phyloP scores from a whole-genome alignment of 805 yeast genomes.

The Saccharomycodes ludwigii region DNA sequence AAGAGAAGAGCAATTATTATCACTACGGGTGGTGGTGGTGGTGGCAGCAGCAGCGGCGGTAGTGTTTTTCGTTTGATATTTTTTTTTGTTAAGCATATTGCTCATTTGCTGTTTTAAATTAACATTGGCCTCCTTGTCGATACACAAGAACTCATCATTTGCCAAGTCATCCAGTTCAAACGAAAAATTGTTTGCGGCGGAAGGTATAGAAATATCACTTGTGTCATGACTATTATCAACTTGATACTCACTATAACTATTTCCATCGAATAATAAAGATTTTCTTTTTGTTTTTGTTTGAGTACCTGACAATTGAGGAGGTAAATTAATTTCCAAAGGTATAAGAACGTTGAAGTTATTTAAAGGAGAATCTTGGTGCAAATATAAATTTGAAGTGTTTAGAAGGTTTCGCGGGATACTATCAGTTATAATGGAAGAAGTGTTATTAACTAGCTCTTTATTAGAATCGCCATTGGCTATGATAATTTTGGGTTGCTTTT shows the following conservation, averaged over 20 bases:
- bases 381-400: no score
- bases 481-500: no score
- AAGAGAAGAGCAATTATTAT: slow-evolving; percentile 11
- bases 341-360: no score
- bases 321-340: not conserved
- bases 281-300: not conserved
- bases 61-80: not conserved
- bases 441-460: no score
- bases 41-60: not conserved
- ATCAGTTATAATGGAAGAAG: no score
- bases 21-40: no score
- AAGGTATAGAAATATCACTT: slow-evolving; percentile 16
- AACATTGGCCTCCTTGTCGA: slow-evolving; percentile 22
- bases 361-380: no score
- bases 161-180: slow-evolving; percentile 11
- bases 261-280: not conserved
- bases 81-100: slow-evolving; percentile 11
- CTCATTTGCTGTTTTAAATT: slow-evolving; percentile 18
- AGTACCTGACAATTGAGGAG: not conserved
- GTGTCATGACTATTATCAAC: slow-evolving; percentile 2
- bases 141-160: slow-evolving; percentile 16
- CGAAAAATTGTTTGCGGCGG: slow-evolving; percentile 19
- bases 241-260: slow-evolving; percentile 1
- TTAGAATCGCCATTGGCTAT: no score
- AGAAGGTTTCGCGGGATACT: no score